Evolutionary conservation across 192 early-diverging fungal genomes (phyloP), one percentile per base, ranked within the genome.

Genomic region (Coemansia sp.): DNA sequence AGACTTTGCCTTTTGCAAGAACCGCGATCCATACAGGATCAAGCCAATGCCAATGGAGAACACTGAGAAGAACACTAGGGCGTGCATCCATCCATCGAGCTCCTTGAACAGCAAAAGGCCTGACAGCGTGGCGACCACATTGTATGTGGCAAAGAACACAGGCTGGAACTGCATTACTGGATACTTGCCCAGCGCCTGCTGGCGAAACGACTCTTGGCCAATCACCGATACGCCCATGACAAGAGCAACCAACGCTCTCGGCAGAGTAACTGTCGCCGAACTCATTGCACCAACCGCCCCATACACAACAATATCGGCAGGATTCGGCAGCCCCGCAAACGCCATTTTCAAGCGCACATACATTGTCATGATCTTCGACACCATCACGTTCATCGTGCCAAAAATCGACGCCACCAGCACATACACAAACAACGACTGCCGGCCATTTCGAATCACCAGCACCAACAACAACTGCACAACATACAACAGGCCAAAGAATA

Each of bases 141-240:
- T 82, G 59, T 63, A 82, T 7, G 74, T 73, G 43, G 79, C 79
- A 64, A 82, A 82, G 54, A 82, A 82, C 63, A 82, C 73, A 0
- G 79, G 79, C 70, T 82, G 79, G 55, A 82, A 75, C 62, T 76
- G 66, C 69, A 76, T 72, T 3, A 73, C 74, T 43, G 79, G 54
- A 59, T 66, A 82, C 39, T 59, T 62, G 39, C 79, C 79, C 66
- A 82, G 67, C 54, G 79, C 79, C 64, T 76, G 69, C 59, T 82
- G 79, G 32, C 79, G 27, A 20, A 76, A 73, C 65, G 74, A 64
- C 70, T 82, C 79, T 41, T 82, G 79, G 29, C 79, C 79, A 5
- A 67, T 63, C 54, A 82, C 66, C 51, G 79, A 82, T 48, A 60
- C 24, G 18, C 37, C 73, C 61, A 76, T 64, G n/a, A 64, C 62